Conservation (phyloP, 2,329 filamentous ascomycete genomes). For the Clarireedia sp. region DNA sequence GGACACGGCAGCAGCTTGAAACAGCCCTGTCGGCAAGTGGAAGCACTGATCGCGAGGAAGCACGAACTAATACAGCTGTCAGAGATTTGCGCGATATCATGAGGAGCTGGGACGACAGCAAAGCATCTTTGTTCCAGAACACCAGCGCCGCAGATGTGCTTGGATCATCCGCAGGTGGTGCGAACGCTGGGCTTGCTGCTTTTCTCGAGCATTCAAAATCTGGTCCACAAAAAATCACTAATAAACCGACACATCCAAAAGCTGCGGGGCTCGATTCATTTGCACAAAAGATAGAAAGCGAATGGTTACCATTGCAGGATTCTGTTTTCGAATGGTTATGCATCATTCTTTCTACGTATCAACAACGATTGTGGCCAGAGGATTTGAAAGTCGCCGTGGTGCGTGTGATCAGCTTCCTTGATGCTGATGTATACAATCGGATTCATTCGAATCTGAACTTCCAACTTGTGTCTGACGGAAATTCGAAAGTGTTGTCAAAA, state of each 20-base stretch:
- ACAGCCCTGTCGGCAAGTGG: conserved; percentile 17
- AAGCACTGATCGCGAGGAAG: conserved; percentile 14
- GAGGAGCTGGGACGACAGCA: conserved; percentile 32
- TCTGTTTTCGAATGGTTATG: conserved; percentile 52
- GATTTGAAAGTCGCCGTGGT: conserved; percentile 48
- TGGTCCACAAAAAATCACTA: conserved; percentile 41
- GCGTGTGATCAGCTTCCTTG: conserved; percentile 41
- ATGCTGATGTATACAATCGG: conserved; percentile 43
- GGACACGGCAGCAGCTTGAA: conserved; percentile 24
- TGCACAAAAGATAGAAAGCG: conserved; percentile 39
- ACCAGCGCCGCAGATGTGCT: conserved; percentile 28
- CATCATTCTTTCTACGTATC: conserved; percentile 43
- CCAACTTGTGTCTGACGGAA: conserved; percentile 6
- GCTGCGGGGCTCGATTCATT: conserved; percentile 45
- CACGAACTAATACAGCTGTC: conserved; percentile 23
- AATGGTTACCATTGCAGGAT: conserved; percentile 49
- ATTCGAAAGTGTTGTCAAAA: conserved; percentile 29
- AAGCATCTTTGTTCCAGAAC: conserved; percentile 28
- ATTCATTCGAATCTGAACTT: conserved; percentile 36
- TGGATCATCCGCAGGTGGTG: conserved; percentile 23
- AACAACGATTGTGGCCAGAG: conserved; percentile 49
- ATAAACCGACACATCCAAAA: conserved; percentile 42
- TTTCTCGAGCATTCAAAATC: conserved; percentile 58
- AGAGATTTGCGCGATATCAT: conserved; percentile 32
- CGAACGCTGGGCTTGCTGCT: conserved; percentile 44